Evolutionary conservation across 2,329 filamentous ascomycete species (phyloP).

Genomic region (Aspergillus oerlinghausenensis): DNA sequence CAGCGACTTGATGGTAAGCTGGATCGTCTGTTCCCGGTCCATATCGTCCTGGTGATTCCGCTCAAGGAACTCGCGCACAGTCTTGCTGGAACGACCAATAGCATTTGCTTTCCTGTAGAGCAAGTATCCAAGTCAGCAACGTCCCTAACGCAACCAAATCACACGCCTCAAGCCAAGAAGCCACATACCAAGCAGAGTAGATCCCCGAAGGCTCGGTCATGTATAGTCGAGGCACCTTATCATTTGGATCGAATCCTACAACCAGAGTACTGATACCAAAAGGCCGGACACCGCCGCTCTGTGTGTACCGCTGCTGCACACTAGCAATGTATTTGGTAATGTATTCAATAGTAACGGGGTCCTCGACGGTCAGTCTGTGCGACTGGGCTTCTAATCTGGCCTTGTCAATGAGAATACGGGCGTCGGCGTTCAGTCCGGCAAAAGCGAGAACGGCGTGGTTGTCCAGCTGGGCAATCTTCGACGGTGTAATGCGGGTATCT

Average conservation of each 20-base stretch:
- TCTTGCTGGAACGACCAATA: constrained; percentile 97
- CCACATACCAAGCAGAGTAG: constrained; percentile 88
- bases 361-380: constrained; percentile 93
- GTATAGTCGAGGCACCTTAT: constrained; percentile 83
- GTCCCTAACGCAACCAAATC: not conserved
- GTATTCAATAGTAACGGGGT: constrained; percentile 97
- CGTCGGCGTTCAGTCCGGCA: constrained; percentile 94
- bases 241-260: constrained; percentile 95
- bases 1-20: constrained; percentile 95
- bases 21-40: constrained; percentile 93
- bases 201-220: constrained; percentile 99
- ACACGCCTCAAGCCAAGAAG: not conserved
- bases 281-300: constrained; percentile 96
- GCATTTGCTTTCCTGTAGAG: constrained; percentile 89
- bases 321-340: constrained; percentile 98
- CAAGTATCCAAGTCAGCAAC: constrained; percentile 11
- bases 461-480: constrained; percentile 95
- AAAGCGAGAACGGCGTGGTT: constrained; percentile 96
- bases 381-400: constrained; percentile 95
- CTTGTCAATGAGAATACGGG: constrained; percentile 96
- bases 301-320: constrained; percentile 97
- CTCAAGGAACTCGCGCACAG: constrained; percentile 96
- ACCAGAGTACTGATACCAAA: constrained; percentile 98
- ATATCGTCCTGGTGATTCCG: constrained; percentile 98
- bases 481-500: constrained; percentile 97